Evolutionary conservation across 2,329 filamentous ascomycete genomes (phyloP).

Genomic region (Catunica adiposa): DNA sequence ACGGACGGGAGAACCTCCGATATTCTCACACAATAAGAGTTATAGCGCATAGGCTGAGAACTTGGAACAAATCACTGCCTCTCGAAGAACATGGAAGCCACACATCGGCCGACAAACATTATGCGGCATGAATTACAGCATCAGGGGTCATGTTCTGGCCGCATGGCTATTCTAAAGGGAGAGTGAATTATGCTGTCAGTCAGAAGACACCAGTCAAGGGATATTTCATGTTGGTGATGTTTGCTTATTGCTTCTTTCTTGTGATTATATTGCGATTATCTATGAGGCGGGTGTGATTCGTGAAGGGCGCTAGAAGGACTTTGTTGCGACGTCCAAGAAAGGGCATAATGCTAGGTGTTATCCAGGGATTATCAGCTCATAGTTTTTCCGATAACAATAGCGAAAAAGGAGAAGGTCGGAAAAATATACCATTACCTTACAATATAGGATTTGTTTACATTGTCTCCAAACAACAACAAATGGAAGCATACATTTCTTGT

Average conservation of each 20-base stretch:
- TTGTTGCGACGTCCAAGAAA: too few relatives aligned
- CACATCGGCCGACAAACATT: not conserved
- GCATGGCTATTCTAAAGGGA: not conserved
- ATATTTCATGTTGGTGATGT: not conserved
- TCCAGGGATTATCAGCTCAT: too few relatives aligned
- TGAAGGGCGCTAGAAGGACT: not conserved
- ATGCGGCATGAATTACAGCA: not conserved
- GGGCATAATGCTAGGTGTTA: too few relatives aligned
- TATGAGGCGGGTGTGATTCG: not conserved
- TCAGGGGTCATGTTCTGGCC: not conserved
- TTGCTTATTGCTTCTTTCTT: too few relatives aligned
- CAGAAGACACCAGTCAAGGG: not conserved
- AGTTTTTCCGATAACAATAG: too few relatives aligned
- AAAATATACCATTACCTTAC: too few relatives aligned
- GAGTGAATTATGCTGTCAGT: not conserved
- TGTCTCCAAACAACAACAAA: too few relatives aligned
- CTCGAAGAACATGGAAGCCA: not conserved
- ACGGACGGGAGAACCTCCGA: not conserved
- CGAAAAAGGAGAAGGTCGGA: too few relatives aligned
- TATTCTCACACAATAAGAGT: not conserved
- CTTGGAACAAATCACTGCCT: not conserved
- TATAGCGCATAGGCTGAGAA: too few relatives aligned
- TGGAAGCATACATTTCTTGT: too few relatives aligned
- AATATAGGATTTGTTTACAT: too few relatives aligned
- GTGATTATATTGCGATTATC: not conserved